Evolutionary conservation across 805 yeast genomes (phyloP).

Genomic region (Candida methanosorbosa): DNA sequence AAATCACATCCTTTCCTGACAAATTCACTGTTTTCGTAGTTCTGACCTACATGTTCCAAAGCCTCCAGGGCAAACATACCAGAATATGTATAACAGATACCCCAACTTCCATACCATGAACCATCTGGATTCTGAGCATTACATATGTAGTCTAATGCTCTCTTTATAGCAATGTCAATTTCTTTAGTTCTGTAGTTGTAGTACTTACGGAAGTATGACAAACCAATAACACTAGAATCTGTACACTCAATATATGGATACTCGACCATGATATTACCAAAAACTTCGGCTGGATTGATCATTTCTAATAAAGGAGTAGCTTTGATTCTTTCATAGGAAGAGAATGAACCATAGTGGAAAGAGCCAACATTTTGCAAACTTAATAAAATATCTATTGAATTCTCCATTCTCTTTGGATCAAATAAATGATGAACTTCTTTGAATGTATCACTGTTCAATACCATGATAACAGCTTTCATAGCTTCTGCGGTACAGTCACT

Average conservation of each 20-base stretch:
- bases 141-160: conserved; percentile 68
- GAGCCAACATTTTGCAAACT: conserved; percentile 69
- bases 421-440: conserved; percentile 31
- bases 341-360: conserved; percentile 84
- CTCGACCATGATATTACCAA: conserved; percentile 97
- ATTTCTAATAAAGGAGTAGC: conserved; percentile 70
- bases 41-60: conserved; percentile 56
- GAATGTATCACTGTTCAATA: conserved; percentile 53
- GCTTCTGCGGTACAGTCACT: conserved; percentile 97
- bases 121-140: conserved; percentile 72
- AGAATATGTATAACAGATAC: conserved; percentile 91
- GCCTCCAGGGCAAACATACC: conserved; percentile 98
- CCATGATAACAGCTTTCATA: conserved; percentile 88
- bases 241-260: conserved; percentile 98
- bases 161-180: conserved; percentile 57
- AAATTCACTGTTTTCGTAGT: conserved; percentile 49
- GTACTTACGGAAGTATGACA: conserved; percentile 64
- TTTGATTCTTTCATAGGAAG: conserved; percentile 82
- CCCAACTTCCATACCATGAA: conserved; percentile 99
- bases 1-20: conserved; percentile 83
- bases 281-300: conserved; percentile 94
- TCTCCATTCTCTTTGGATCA: conserved; percentile 41
- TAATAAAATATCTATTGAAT: conserved; percentile 71
- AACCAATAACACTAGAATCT: conserved; percentile 86
- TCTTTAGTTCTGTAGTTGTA: conserved; percentile 59